Evolutionary conservation across 257 asterid genomes (phyloP).

Genomic region (Sherardia arvensis): DNA sequence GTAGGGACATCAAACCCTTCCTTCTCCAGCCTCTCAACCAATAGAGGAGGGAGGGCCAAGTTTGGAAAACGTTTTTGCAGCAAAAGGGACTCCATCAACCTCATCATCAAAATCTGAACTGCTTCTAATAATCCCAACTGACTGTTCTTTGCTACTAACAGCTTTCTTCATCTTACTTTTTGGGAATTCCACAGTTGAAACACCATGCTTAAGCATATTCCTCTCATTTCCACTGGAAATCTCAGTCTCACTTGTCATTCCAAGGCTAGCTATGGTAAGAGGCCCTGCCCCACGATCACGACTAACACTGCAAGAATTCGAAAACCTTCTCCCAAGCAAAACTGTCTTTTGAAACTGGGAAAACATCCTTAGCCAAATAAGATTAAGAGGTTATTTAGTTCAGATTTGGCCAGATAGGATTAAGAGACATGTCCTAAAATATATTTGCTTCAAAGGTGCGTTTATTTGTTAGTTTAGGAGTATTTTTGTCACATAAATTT

Average conservation of each 20-base stretch:
- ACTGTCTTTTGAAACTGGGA: conserved; percentile 3
- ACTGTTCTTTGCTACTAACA: conserved; percentile 20
- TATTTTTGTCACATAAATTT: no score
- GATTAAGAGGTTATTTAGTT: no score
- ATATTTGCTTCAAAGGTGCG: no score
- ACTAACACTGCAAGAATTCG: background rate
- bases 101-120: conserved; percentile 20
- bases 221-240: conserved; percentile 34
- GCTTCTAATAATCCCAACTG: conserved; percentile 26
- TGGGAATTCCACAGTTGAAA: conserved; percentile 60
- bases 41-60: conserved; percentile 66
- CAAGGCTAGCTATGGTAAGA: conserved; percentile 69
- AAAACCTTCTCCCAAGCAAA: background rate
- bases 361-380: conserved; percentile 5
- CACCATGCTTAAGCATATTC: conserved; percentile 36
- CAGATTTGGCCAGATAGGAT: no score
- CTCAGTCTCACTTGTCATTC: conserved; percentile 34
- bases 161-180: conserved; percentile 36
- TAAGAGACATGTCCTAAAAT: no score
- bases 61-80: conserved; percentile 73
- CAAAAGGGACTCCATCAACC: conserved; percentile 53
- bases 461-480: no score
- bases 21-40: conserved; percentile 64
- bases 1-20: conserved; percentile 82
- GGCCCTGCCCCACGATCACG: conserved; percentile 31